Conservation (phyloP, 305 asterid species). For the Vinca major region DNA sequence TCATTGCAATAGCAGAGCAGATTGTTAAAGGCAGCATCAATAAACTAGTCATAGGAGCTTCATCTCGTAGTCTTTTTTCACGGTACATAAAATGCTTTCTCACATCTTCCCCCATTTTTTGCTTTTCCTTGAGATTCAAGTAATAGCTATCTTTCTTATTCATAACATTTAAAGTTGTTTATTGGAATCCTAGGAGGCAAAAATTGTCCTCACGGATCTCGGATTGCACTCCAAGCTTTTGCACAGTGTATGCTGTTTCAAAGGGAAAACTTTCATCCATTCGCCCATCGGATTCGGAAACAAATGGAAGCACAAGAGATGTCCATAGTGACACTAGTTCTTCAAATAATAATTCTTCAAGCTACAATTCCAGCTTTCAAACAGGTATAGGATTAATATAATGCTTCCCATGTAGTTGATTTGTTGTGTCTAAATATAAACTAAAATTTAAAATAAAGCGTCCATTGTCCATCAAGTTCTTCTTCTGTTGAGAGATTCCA, state of each 20-base stretch:
- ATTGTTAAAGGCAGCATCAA: slow-evolving; percentile 29
- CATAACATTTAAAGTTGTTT: neutral
- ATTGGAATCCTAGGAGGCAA: slow-evolving; percentile 35
- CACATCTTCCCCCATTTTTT: neutral
- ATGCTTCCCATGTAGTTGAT: neutral
- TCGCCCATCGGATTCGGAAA: slow-evolving; percentile 55
- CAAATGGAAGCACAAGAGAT: slow-evolving; percentile 36
- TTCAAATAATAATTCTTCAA: slow-evolving; percentile 41
- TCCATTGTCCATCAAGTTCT: neutral
- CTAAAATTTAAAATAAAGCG: neutral
- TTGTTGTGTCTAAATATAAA: neutral
- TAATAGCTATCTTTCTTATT: slow-evolving; percentile 2
- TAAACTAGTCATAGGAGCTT: slow-evolving; percentile 74
- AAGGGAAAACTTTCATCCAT: slow-evolving; percentile 62
- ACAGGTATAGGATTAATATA: slow-evolving; percentile 29
- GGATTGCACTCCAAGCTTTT: slow-evolving; percentile 42
- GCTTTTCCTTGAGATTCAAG: neutral
- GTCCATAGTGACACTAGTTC: slow-evolving; percentile 39
- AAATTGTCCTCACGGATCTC: slow-evolving; percentile 57
- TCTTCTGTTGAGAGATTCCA: neutral
- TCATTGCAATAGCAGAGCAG: slow-evolving; percentile 38
- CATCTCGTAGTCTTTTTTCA: slow-evolving; percentile 59
- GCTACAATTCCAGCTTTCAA: slow-evolving; percentile 32
- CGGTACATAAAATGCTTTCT: slow-evolving; percentile 32
- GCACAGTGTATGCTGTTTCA: slow-evolving; percentile 68